Conservation (phyloP, 1,284 basidiomycete species). For the Pseudozyma hubeiensis region DNA sequence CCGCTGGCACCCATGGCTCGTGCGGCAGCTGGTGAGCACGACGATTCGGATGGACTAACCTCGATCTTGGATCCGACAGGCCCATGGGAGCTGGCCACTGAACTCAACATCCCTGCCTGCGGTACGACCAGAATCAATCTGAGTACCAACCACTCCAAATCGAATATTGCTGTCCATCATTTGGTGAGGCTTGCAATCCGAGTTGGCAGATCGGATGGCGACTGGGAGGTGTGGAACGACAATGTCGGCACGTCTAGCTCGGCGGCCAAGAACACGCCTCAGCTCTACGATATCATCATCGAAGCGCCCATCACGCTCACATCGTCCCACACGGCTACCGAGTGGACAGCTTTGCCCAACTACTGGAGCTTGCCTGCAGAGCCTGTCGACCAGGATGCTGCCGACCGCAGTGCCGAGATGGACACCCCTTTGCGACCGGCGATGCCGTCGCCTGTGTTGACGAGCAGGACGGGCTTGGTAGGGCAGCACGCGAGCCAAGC, state of each 20-base stretch:
- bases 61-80: constrained; percentile 72
- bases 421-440: constrained; percentile 30
- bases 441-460: constrained; percentile 31
- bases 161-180: constrained; percentile 84
- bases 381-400: constrained; percentile 11
- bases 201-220: constrained; percentile 74
- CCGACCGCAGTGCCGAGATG: neutral
- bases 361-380: constrained; percentile 55
- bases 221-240: constrained; percentile 15
- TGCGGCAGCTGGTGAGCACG: constrained; percentile 50
- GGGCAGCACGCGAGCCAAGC: constrained; percentile 5
- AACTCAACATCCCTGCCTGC: constrained; percentile 62
- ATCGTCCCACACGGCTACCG: constrained; percentile 60
- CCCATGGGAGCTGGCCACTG: constrained; percentile 73
- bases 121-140: constrained; percentile 75
- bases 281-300: constrained; percentile 85
- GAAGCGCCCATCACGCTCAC: constrained; percentile 78
- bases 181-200: constrained; percentile 84
- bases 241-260: constrained; percentile 5
- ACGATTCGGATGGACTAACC: constrained; percentile 44
- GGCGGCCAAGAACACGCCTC: constrained; percentile 16
- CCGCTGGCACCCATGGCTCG: constrained; percentile 69
- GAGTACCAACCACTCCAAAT: constrained; percentile 83
- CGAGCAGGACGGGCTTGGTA: constrained; percentile 24
- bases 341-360: constrained; percentile 63